These are phyloP conservation scores for Alternaria gaisen DNA, from an alignment of 2,329 filamentous ascomycete genomes.

Conservation along the genomic window DNA sequence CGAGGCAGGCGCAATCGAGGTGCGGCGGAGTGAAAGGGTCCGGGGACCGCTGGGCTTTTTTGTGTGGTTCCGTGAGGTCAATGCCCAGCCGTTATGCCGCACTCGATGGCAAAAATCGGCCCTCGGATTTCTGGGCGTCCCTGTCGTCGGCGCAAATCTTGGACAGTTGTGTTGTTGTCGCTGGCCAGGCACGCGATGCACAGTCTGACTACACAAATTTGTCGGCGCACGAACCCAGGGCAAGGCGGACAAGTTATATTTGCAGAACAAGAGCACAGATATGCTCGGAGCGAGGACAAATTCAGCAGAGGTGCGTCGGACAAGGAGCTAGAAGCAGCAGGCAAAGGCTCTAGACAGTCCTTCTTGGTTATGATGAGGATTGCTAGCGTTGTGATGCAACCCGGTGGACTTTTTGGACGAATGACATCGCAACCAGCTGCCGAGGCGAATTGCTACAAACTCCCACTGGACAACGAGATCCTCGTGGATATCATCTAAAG, in stretches of 20 bases:
- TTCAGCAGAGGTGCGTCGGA: conserved; percentile 31
- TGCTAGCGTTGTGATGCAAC: conserved; percentile 17
- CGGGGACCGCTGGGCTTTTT: conserved; percentile 12
- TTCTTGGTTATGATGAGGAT: conserved; percentile 24
- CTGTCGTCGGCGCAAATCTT: conserved; percentile 17
- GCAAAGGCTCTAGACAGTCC: conserved; percentile 21
- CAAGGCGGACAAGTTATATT: conserved; percentile 15
- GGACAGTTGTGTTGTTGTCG: conserved; percentile 17
- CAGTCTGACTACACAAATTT: neutral
- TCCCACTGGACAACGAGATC: conserved; percentile 18
- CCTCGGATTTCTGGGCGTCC: conserved; percentile 8
- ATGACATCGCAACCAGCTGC: conserved; percentile 30
- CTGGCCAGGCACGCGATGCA: conserved; percentile 20
- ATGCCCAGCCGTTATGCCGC: conserved; percentile 26
- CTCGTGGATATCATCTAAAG: conserved; percentile 3
- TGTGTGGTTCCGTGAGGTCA: conserved; percentile 23
- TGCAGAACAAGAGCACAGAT: conserved; percentile 15
- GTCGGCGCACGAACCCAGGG: conserved; percentile 13
- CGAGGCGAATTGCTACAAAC: conserved; percentile 29
- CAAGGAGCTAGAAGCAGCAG: conserved; percentile 33
- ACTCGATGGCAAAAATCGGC: conserved; percentile 1
- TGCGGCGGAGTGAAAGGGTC: conserved; percentile 1
- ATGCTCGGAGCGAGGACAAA: conserved; percentile 25
- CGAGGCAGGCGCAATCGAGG: conserved; percentile 1
- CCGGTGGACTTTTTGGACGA: conserved; percentile 22